Evolutionary conservation across 352 stramenopile genomes (phyloP).

Genomic region (Phytophthora megakarya): DNA sequence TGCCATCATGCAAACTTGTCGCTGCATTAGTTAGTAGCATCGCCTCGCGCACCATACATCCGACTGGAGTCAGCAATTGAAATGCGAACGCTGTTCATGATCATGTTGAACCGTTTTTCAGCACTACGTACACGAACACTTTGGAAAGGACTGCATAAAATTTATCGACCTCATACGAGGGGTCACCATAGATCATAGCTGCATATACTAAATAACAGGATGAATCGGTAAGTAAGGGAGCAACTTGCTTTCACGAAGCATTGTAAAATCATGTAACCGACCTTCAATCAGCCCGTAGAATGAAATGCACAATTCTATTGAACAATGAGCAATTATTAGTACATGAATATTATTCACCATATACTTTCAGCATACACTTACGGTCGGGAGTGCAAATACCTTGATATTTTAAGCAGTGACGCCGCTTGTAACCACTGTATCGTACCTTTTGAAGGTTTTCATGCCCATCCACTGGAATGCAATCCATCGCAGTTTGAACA

Average conservation of each 20-base stretch:
- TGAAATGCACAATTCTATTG: constrained; percentile 9
- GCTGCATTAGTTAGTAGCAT: constrained; percentile 17
- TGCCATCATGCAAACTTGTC: background rate
- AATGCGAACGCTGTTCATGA: constrained; percentile 9
- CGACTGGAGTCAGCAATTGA: constrained; percentile 17
- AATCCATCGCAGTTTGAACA: background rate
- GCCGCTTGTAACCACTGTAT: constrained; percentile 13
- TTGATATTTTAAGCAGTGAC: constrained; percentile 16
- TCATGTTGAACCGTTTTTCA: constrained; percentile 13
- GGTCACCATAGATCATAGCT: too few species aligned
- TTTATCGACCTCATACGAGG: background rate
- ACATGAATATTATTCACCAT: background rate
- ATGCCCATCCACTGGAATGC: constrained; percentile 1
- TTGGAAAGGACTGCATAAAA: constrained; percentile 16
- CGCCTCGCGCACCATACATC: constrained; percentile 1
- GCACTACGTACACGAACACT: constrained; percentile 2
- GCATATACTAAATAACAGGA: too few species aligned
- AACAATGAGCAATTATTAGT: constrained; percentile 2
- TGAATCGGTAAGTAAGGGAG: too few species aligned
- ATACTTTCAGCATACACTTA: constrained; percentile 2
- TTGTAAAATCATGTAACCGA: too few species aligned
- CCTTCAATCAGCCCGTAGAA: constrained; percentile 14
- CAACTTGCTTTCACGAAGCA: too few species aligned
- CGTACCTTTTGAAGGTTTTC: constrained; percentile 19
- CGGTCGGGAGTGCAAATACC: constrained; percentile 7